Evolutionary conservation across 2,329 filamentous ascomycete species (phyloP), one percentile per base, ranked within the genome.

Genomic region (Stachybotrys chlorohalonatus): DNA sequence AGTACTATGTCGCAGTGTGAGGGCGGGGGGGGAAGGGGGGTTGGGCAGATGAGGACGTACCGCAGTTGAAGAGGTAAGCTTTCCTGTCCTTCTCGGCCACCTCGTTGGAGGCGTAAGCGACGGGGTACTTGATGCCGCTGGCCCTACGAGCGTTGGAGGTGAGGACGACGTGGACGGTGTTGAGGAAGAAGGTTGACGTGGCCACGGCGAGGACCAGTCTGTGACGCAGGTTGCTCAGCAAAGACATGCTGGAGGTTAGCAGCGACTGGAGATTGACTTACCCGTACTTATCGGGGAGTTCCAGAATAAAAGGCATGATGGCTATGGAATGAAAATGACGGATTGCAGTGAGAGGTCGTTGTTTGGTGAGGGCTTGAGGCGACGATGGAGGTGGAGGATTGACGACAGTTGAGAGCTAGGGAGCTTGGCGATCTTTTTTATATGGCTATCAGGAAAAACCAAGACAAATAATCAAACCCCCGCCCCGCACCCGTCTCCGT

Each of bases 191-290:
- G 61, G 79, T 79, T 15, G 78, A 75, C 17, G 78, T 73, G 54
- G 82, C 82, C 49, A 75, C 79, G 53, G 77, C 73, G 53, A 87
- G 74, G 63, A 86, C 82, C 66, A 83, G 83, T 72, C 84, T 86
- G 58, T 39, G n/a, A 32, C 16, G 9, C 50, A 51, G 53, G 15
- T 32, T 59, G 49, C 54, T 55, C 54, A 47, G 48, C 6, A 11
- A 32, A 16, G 13, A 7, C 3, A 11, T 51, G 51, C 32, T 16
- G n/a, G 17, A 6, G 42, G 15, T 13, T 47, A 31, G 36, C 7
- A 17, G 17, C 24, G 24, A 4, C 31, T n/a, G 31, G 9, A 48
- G 39, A 45, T 7, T 11, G 11, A 62, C 74, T 67, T 72, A 81
- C 78, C 76, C 73, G 64, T 81, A 82, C 59, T 80, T 72, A 58